Conservation (phyloP, 352 stramenopile species). For the Albugo laibachii region DNA sequence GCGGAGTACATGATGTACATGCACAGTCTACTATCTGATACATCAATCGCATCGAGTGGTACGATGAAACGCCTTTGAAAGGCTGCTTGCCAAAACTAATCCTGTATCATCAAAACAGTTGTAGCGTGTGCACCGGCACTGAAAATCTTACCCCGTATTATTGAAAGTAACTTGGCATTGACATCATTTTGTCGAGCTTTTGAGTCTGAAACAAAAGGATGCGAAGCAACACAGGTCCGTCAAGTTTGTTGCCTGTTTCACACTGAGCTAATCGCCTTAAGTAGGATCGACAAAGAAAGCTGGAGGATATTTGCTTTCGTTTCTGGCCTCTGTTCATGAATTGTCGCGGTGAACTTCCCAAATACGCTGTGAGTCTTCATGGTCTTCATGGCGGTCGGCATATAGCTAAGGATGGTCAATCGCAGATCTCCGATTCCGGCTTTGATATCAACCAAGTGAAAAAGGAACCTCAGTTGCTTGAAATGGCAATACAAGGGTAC, state of each 20-base stretch:
- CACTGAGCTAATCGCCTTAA: background rate
- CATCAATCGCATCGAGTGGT: conserved; percentile 22
- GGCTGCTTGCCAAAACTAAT: background rate
- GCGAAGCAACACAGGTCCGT: conserved; percentile 24
- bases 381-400: no score
- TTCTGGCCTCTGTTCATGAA: conserved; percentile 62
- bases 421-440: background rate
- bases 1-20: conserved; percentile 55
- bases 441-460: no score
- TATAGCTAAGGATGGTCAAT: background rate
- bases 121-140: conserved; percentile 41
- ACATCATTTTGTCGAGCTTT: conserved; percentile 39
- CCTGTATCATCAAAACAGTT: conserved; percentile 8
- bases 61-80: background rate
- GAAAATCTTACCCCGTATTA: conserved; percentile 41
- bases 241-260: background rate
- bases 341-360: conserved; percentile 7
- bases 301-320: conserved; percentile 45
- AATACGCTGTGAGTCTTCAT: no score
- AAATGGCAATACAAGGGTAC: no score
- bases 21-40: conserved; percentile 24
- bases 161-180: conserved; percentile 45
- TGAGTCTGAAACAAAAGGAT: conserved; percentile 19
- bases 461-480: no score
- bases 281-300: conserved; percentile 35